Percentiles rank a stretch among this genome's conserved stretches.
phyloP scores from a whole-genome alignment of 2,329 filamentous ascomycete genomes.

The Gliomastix tumulicola region DNA sequence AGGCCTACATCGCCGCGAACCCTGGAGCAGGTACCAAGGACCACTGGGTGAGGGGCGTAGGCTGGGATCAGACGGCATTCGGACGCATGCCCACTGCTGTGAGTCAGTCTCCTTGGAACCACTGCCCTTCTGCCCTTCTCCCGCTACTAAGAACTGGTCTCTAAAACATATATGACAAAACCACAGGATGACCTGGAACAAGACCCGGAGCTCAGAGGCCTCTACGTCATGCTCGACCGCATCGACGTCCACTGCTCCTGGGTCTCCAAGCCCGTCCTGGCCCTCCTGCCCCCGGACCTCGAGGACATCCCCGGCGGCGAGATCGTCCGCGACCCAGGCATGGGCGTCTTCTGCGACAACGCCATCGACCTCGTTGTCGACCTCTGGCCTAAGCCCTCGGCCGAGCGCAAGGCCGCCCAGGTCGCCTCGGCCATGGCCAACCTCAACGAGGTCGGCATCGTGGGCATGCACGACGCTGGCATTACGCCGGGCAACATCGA shows the following conservation, averaged over 20 bases:
- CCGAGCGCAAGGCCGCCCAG: slow-evolving; percentile 44
- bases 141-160: not conserved
- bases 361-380: slow-evolving; percentile 57
- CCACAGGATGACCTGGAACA: slow-evolving; percentile 49
- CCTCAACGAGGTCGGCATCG: slow-evolving; percentile 58
- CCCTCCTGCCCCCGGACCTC: slow-evolving; percentile 45
- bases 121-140: not conserved
- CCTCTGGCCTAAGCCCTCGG: slow-evolving; percentile 49
- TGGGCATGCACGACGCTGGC: slow-evolving; percentile 64
- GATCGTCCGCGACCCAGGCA: slow-evolving; percentile 51
- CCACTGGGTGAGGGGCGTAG: slow-evolving; percentile 60
- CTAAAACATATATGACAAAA: not conserved
- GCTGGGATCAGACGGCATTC: slow-evolving; percentile 64
- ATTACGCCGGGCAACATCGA: slow-evolving; percentile 46
- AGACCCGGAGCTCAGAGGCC: slow-evolving; percentile 41
- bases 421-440: slow-evolving; percentile 53
- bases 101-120: slow-evolving; percentile 16
- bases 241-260: slow-evolving; percentile 65
- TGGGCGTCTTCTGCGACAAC: slow-evolving; percentile 68
- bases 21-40: slow-evolving; percentile 42
- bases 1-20: slow-evolving; percentile 40
- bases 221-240: slow-evolving; percentile 63
- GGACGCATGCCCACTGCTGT: slow-evolving; percentile 60
- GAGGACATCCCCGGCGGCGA: slow-evolving; percentile 56
- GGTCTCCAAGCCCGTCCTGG: slow-evolving; percentile 58